Conservation (phyloP, 768 basidiomycete species). For the Auriscalpium microsporum region DNA sequence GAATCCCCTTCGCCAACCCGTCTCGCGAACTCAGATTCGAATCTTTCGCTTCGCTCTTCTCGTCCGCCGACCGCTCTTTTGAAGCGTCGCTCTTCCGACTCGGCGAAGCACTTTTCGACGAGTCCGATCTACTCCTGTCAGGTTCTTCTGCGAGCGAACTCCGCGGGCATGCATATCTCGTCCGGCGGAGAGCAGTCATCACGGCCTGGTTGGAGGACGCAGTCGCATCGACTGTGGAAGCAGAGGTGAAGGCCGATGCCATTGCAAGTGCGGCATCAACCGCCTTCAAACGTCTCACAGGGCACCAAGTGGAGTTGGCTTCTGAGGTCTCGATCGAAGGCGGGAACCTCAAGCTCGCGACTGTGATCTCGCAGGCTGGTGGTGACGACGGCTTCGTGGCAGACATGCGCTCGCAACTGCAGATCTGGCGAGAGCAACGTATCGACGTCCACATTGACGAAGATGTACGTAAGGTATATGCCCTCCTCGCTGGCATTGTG, state of each 20-base stretch:
- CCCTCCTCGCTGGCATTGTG: slow-evolving; percentile 72
- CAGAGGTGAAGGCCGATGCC: slow-evolving; percentile 49
- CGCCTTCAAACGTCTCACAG: slow-evolving; percentile 75
- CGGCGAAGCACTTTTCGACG: slow-evolving; percentile 83
- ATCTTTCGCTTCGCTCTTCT: slow-evolving; percentile 67
- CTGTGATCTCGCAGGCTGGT: slow-evolving; percentile 79
- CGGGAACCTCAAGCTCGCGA: slow-evolving; percentile 78
- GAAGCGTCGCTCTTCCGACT: slow-evolving; percentile 84
- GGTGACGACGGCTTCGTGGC: slow-evolving; percentile 67
- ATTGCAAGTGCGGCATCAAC: slow-evolving; percentile 36
- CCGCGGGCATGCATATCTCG: slow-evolving; percentile 45
- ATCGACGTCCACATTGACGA: slow-evolving; percentile 60
- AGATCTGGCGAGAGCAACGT: slow-evolving; percentile 74
- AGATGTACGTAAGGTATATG: slow-evolving; percentile 72
- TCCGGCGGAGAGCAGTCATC: slow-evolving; percentile 72
- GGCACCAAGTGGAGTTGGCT: slow-evolving; percentile 82
- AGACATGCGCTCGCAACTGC: slow-evolving; percentile 67
- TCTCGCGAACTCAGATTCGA: slow-evolving; percentile 61
- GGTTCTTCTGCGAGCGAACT: slow-evolving; percentile 50
- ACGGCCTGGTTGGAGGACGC: slow-evolving; percentile 79
- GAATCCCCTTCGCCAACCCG: slow-evolving; percentile 62
- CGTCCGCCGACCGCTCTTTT: slow-evolving; percentile 57
- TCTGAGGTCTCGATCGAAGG: slow-evolving; percentile 64
- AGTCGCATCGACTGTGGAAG: slow-evolving; percentile 63
- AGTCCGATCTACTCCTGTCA: slow-evolving; percentile 57